Evolutionary conservation across 257 asterid species (phyloP).

Genomic region (Solanum sparsipilum): DNA sequence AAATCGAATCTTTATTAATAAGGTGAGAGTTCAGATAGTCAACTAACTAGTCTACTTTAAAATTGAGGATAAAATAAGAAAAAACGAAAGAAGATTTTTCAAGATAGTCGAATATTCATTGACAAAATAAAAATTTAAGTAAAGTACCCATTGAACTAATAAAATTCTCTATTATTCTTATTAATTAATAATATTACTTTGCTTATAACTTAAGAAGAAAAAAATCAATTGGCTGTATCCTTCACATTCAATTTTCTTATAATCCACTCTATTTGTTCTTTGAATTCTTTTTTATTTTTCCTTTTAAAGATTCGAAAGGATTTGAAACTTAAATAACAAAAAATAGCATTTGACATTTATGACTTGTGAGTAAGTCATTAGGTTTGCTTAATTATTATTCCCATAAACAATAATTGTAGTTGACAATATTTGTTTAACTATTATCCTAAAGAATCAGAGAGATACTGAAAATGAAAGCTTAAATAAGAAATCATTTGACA

Average conservation of each 20-base stretch:
- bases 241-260: neutral
- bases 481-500: conserved; percentile 36
- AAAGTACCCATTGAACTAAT: neutral
- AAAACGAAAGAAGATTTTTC: neutral
- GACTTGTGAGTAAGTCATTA: neutral
- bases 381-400: neutral
- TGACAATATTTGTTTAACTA: conserved; percentile 13
- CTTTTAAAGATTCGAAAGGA: neutral
- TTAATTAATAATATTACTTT: neutral
- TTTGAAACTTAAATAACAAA: neutral
- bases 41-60: neutral
- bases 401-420: neutral
- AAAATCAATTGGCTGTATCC: neutral
- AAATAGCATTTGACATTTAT: neutral
- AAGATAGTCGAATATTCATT: neutral
- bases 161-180: neutral
- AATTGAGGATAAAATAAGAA: neutral
- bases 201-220: neutral
- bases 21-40: no score
- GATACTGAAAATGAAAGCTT: conserved; percentile 27
- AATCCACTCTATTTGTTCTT: neutral
- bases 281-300: neutral
- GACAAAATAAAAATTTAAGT: no score
- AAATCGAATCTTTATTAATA: neutral
- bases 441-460: conserved; percentile 15